Base-by-base conservation (phyloP, 352 stramenopile species). In the Phytophthora fragariaefolia region DNA sequence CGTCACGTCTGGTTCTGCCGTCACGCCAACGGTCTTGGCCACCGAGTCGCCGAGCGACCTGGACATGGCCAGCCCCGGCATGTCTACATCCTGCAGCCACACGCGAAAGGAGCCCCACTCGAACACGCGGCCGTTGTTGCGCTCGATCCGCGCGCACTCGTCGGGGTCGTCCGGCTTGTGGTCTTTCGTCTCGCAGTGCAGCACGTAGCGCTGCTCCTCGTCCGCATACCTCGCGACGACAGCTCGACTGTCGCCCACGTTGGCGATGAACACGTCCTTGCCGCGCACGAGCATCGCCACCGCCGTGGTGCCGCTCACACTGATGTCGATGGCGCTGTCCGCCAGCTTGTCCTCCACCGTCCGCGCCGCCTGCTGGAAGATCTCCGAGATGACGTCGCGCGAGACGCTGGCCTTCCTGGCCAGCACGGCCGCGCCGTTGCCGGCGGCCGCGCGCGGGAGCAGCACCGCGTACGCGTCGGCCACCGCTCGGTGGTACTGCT, bases 31-130 rank as follows among this genome's bases (percentile, higher is more conserved):
- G 4, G 82, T 89, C 56, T 90, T 93, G 9, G 87, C 87, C 10
- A 96, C 84, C 4, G 76, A 59, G 64, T 96, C 89, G 24, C 89
- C 89, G 42, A 95, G 86, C 32, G 82, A 93, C 17, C 87, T 81
- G 9, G 84, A 92, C 89, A 96, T 96, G 18, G 85, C 89, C 10
- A 96, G 69, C 8, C 89, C 89, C 4, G 89, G 89, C 80, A 93
- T 91, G 58, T 93, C 84, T 8, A 93, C 77, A 58, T 96, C 86
- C 59, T 93, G 76, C 15, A 96, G 76, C 89, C 89, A 96, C 12
- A 96, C 89, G 18, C 89, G 84, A 56, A 71, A 89, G 17, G 78
- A 84, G 5, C 82, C 89, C 81, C 79, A 94, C 58, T 91, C 87
- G 51, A 94, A 95, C 1, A 96, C 87, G 17, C 89, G 87, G 27